A percentile compares a stretch with the other conserved stretches of the same genome.
These are phyloP conservation scores for Pleoardoris graminearum DNA, from an alignment of 2,329 filamentous ascomycete species.

Conservation along the genomic window DNA sequence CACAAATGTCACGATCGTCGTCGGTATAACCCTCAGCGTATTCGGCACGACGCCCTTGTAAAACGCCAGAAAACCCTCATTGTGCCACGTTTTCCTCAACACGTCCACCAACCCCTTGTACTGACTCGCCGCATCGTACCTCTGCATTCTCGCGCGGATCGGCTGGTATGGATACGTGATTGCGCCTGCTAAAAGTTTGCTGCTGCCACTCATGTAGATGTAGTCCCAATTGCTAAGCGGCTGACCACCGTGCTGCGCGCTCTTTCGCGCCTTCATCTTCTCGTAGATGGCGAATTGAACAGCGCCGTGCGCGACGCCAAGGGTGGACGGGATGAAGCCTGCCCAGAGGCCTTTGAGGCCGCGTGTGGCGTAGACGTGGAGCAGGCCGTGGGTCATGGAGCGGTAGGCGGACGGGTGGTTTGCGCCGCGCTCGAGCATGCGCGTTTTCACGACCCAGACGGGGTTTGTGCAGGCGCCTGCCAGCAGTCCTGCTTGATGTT, in stretches of 20 bases:
- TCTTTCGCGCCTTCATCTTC: constrained; percentile 65
- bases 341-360: constrained; percentile 83
- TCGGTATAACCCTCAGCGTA: constrained; percentile 86
- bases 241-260: constrained; percentile 39
- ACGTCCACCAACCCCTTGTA: constrained; percentile 78
- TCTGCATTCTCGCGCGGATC: constrained; percentile 83
- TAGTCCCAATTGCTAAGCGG: constrained; percentile 73
- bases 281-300: constrained; percentile 98
- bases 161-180: constrained; percentile 96
- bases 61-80: constrained; percentile 81
- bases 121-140: constrained; percentile 74
- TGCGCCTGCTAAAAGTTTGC: constrained; percentile 87
- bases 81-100: constrained; percentile 70
- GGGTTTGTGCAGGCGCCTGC: constrained; percentile 89
- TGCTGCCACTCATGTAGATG: constrained; percentile 74
- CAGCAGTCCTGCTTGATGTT: constrained; percentile 60
- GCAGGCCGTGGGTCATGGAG: constrained; percentile 72
- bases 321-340: constrained; percentile 77
- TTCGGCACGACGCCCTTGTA: constrained; percentile 91
- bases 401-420: constrained; percentile 77
- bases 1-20: constrained; percentile 94
- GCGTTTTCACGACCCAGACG: constrained; percentile 97
- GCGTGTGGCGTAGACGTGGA: constrained; percentile 69
- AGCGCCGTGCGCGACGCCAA: constrained; percentile 89
- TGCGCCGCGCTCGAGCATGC: constrained; percentile 87